phyloP scores from a whole-genome alignment of 306 rosid species.

The Corylus avellana region DNA sequence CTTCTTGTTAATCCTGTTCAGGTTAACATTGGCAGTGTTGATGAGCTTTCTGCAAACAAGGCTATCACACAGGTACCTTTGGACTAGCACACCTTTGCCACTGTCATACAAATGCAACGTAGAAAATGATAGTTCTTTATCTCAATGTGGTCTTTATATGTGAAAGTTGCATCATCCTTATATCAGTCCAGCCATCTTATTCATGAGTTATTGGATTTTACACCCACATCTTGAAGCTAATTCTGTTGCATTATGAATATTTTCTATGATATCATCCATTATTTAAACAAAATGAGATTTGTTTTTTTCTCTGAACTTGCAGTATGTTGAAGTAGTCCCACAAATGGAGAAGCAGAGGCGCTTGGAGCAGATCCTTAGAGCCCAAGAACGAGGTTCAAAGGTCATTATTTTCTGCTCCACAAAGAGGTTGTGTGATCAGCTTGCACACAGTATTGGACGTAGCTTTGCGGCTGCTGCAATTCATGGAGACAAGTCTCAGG shows the following conservation, averaged over 20 bases:
- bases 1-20: slow-evolving; percentile 97
- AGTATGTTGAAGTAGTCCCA: slow-evolving; percentile 97
- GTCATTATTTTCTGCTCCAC: slow-evolving; percentile 92
- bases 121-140: slow-evolving; percentile 4
- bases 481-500: slow-evolving; percentile 98
- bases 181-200: background rate
- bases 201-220: background rate
- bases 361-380: slow-evolving; percentile 90
- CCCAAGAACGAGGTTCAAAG: slow-evolving; percentile 94
- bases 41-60: slow-evolving; percentile 97
- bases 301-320: slow-evolving; percentile 13
- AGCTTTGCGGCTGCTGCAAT: slow-evolving; percentile 94
- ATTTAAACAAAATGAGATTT: background rate
- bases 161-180: background rate
- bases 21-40: slow-evolving; percentile 93
- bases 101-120: background rate
- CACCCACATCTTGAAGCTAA: background rate
- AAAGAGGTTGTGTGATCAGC: slow-evolving; percentile 93
- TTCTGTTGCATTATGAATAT: background rate
- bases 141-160: background rate
- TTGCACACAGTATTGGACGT: slow-evolving; percentile 84
- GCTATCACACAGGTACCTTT: slow-evolving; percentile 87
- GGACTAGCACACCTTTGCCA: background rate
- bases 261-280: background rate
- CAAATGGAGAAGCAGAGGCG: slow-evolving; percentile 99